Evolutionary conservation across 2,329 filamentous ascomycete species (phyloP).

Genomic region (Mariannaea sp.): DNA sequence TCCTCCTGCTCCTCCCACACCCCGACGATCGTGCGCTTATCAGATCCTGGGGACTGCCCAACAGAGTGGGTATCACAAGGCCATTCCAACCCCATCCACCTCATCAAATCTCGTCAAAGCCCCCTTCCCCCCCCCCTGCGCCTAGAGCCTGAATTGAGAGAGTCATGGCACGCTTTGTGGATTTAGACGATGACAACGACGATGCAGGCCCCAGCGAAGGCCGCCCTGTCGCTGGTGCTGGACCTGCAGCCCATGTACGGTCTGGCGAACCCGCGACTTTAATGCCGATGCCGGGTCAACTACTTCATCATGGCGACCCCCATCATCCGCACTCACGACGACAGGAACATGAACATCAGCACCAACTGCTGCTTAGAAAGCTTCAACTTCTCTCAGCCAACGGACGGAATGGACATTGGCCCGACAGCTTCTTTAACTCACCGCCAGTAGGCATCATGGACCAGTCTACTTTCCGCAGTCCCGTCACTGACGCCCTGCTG

Average conservation of each 20-base stretch:
- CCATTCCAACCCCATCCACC: slow-evolving; percentile 1
- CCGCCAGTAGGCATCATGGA: slow-evolving; percentile 35
- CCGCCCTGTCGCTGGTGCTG: slow-evolving; percentile 20
- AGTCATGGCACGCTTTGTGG: slow-evolving; percentile 40
- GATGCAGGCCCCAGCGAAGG: slow-evolving; percentile 20
- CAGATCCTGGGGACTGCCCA: slow-evolving; percentile 37
- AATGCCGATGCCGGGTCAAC: slow-evolving; percentile 30
- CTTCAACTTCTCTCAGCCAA: slow-evolving; percentile 33
- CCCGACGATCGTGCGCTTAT: slow-evolving; percentile 32
- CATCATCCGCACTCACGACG: slow-evolving; percentile 18
- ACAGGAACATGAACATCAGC: slow-evolving; percentile 33
- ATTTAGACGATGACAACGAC: slow-evolving; percentile 37
- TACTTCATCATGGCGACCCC: slow-evolving; percentile 32
- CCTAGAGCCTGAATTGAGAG: slow-evolving; percentile 4
- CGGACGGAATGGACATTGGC: slow-evolving; percentile 37
- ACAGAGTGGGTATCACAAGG: slow-evolving; percentile 5
- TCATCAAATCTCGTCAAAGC: background rate
- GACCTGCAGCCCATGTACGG: slow-evolving; percentile 28
- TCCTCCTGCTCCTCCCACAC: too few relatives aligned
- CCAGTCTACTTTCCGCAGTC: slow-evolving; percentile 30
- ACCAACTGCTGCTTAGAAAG: slow-evolving; percentile 35
- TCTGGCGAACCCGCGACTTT: slow-evolving; percentile 29
- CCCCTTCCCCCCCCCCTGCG: too few relatives aligned
- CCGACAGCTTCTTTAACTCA: slow-evolving; percentile 34
- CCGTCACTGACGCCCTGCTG: slow-evolving; percentile 35